These are phyloP conservation scores for Pharus latifolius DNA, from an alignment of 176 grass and related monocot species.

Conservation along the genomic window DNA sequence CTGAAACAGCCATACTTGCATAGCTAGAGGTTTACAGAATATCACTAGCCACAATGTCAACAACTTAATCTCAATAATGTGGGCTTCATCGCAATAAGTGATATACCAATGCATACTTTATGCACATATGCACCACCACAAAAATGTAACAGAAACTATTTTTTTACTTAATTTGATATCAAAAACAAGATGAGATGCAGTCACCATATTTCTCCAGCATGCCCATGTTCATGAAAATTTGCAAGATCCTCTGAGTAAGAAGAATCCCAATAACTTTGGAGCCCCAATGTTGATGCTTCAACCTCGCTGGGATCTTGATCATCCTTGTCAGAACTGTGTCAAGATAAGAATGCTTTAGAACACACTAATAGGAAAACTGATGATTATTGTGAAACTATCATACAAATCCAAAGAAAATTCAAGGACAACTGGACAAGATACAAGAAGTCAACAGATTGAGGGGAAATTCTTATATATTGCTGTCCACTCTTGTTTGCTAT, in stretches of 20 bases:
- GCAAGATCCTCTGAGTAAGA: constrained; percentile 89
- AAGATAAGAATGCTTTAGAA: constrained; percentile 10
- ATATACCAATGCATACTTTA: not conserved
- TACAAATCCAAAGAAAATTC: not conserved
- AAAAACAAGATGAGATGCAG: not conserved
- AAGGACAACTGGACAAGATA: not conserved
- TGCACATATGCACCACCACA: no score
- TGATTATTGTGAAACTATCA: not conserved
- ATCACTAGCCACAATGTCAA: not conserved
- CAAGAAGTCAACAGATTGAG: not conserved
- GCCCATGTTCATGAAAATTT: constrained; percentile 84
- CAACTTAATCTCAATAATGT: not conserved
- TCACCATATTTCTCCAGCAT: constrained; percentile 94
- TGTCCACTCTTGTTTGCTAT: not conserved
- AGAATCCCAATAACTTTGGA: constrained; percentile 92
- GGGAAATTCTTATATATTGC: not conserved
- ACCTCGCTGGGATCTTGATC: constrained; percentile 52
- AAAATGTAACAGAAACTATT: no score
- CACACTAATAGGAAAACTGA: not conserved
- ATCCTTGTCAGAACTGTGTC: constrained; percentile 75
- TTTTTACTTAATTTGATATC: not conserved
- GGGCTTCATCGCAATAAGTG: not conserved
- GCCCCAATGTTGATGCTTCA: constrained; percentile 77
- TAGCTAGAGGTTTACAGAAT: not conserved
- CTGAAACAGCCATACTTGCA: not conserved